Conservation (phyloP, 116 monocot genomes). For the Trichopus zeylanicus region DNA sequence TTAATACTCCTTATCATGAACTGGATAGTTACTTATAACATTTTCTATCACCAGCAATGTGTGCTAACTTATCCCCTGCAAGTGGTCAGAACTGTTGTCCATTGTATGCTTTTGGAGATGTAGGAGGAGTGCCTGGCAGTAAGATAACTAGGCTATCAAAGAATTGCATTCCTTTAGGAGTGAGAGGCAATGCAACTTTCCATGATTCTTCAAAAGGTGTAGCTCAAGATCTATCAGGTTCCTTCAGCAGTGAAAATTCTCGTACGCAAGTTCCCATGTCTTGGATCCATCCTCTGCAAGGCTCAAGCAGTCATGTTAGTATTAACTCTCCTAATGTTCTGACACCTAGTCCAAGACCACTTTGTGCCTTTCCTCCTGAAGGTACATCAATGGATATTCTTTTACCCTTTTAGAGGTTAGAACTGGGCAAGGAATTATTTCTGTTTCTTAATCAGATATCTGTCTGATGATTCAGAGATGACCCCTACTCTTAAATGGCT, state of each 20-base stretch:
- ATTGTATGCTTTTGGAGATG: not conserved
- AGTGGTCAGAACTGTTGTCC: not conserved
- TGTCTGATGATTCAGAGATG: not conserved
- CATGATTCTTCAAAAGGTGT: not conserved
- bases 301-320: not conserved
- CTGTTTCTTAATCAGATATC: not conserved
- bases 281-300: not conserved
- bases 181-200: not conserved
- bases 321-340: too few relatives aligned
- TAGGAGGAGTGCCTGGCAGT: not conserved
- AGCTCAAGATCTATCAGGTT: too few relatives aligned
- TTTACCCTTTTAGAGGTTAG: not conserved
- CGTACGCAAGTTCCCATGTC: not conserved
- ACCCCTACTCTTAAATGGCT: not conserved
- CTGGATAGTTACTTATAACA: not conserved
- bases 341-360: conserved; percentile 3
- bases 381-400: not conserved
- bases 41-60: not conserved
- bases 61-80: not conserved
- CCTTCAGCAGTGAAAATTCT: not conserved
- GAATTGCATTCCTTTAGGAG: not conserved
- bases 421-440: not conserved
- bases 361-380: not conserved
- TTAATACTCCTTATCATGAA: not conserved
- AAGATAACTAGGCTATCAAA: not conserved